Evolutionary conservation across 345 rosid genomes (phyloP).

Genomic region (Pelargonium nanum): DNA sequence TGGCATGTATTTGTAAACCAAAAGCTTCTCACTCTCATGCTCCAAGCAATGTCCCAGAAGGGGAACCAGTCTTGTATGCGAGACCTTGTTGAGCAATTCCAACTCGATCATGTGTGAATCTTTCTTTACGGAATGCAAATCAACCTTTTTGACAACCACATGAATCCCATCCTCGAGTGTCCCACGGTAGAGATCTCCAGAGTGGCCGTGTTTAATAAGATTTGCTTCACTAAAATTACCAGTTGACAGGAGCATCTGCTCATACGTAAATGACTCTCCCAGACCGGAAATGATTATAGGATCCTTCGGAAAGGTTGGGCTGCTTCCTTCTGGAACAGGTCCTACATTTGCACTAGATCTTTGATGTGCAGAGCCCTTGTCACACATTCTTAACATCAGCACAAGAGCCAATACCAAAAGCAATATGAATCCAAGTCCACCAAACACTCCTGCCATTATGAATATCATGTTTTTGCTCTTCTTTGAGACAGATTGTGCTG

Average conservation of each 20-base stretch:
- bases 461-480: constrained; percentile 30
- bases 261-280: constrained; percentile 55
- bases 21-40: constrained; percentile 51
- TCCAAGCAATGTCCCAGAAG: constrained; percentile 77
- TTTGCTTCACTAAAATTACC: constrained; percentile 43
- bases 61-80: constrained; percentile 62
- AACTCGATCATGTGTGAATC: constrained; percentile 50
- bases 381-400: constrained; percentile 24
- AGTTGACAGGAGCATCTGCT: constrained; percentile 54
- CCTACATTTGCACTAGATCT: constrained; percentile 42
- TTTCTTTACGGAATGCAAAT: constrained; percentile 32
- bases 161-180: constrained; percentile 45
- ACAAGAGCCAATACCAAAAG: constrained; percentile 30
- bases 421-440: constrained; percentile 37
- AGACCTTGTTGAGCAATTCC: constrained; percentile 59
- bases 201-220: constrained; percentile 74
- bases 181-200: constrained; percentile 73
- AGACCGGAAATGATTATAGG: constrained; percentile 31
- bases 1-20: constrained; percentile 83
- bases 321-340: constrained; percentile 47
- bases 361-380: constrained; percentile 21
- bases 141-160: constrained; percentile 57
- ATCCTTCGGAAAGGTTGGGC: constrained; percentile 28
- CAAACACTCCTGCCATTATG: constrained; percentile 36
- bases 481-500: constrained; percentile 12